Base-by-base conservation (phyloP, 1,284 basidiomycete genomes). In the Leccinum subatratum region DNA sequence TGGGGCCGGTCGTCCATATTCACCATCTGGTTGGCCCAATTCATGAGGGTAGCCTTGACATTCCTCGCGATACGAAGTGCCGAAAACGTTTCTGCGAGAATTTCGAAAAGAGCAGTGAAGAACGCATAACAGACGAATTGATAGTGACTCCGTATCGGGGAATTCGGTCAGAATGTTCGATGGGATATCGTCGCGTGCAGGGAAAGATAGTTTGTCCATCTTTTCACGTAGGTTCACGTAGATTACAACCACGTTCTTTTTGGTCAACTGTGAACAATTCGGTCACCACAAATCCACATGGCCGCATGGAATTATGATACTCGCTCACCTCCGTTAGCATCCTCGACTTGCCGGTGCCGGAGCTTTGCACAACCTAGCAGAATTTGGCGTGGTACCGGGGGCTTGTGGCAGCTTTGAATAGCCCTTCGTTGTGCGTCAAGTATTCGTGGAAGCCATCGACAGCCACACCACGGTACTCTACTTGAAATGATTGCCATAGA, bases 271-370 rank as follows among this genome's bases (percentile, higher is more conserved):
- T 1, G 1, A 4, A 32, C 6, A 1, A 32, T 54, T 71, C 12
- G 66, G 63, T 2, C 6, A n/a, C 1, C 8, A 54, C 28, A 20
- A 2, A 42, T n/a, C 2, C 3, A 3, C 14, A 39, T 22, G 7
- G 45, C 54, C 28, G 4, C 25, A 58, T 11, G 28, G 56, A 30
- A 30, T 30, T 54, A 25, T 22, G 4, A 22, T 7, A 54, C 12
- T 30, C 3, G 18, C 25, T 48, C 45, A 69, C 72, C 69, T 74
- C 70, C 0, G 65, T 69, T 4, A 73, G 9, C 37, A 73, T 45
- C 18, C 72, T 69, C 5, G 72, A 68, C 61, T 74, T 73, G 0
- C 72, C 72, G 0, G 72, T 73, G 0, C 73, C 72, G 0, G 73
- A 74, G 9, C 72, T 73, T 22, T 73, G 72, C 0, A 73, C 67